phyloP scores from a whole-genome alignment of 2,329 filamentous ascomycete species.

The Phialophora macrospora region DNA sequence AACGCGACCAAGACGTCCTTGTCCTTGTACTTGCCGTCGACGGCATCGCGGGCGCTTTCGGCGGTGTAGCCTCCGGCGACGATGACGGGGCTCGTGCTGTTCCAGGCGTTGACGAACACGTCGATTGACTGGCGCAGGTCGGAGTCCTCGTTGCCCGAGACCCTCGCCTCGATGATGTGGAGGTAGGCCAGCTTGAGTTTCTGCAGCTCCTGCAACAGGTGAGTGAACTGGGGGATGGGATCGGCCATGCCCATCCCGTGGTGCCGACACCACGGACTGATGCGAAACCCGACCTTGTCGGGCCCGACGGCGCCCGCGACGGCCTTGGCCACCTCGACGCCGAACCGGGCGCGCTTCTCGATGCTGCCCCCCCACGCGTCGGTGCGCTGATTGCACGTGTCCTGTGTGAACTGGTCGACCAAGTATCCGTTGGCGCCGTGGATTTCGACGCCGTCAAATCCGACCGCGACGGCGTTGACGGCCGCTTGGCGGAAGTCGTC shows the following conservation, averaged over 20 bases:
- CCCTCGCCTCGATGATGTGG: conserved; percentile 64
- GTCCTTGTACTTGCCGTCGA: conserved; percentile 49
- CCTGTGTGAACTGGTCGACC: conserved; percentile 58
- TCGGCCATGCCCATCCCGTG: conserved; percentile 63
- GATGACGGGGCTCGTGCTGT: conserved; percentile 53
- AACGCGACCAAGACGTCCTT: conserved; percentile 56
- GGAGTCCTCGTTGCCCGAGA: conserved; percentile 41
- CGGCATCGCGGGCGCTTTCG: conserved; percentile 52
- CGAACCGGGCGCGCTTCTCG: conserved; percentile 59
- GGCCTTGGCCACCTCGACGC: conserved; percentile 56
- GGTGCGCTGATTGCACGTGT: conserved; percentile 52
- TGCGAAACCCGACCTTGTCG: conserved; percentile 52
- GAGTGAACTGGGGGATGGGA: conserved; percentile 66
- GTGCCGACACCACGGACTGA: conserved; percentile 51
- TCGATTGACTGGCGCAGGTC: conserved; percentile 42
- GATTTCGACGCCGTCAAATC: conserved; percentile 46
- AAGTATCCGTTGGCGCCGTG: conserved; percentile 58
- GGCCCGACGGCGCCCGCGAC: conserved; percentile 53
- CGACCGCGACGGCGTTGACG: conserved; percentile 59
- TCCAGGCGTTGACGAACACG: conserved; percentile 46
- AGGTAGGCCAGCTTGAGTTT: conserved; percentile 63
- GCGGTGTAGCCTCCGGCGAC: conserved; percentile 56
- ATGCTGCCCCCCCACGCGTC: conserved; percentile 59
- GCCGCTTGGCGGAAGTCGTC: conserved; percentile 54
- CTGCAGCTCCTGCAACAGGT: conserved; percentile 60